These are phyloP conservation scores for Cyclocybe aegerita DNA, from an alignment of 768 basidiomycete genomes.

Conservation along the genomic window DNA sequence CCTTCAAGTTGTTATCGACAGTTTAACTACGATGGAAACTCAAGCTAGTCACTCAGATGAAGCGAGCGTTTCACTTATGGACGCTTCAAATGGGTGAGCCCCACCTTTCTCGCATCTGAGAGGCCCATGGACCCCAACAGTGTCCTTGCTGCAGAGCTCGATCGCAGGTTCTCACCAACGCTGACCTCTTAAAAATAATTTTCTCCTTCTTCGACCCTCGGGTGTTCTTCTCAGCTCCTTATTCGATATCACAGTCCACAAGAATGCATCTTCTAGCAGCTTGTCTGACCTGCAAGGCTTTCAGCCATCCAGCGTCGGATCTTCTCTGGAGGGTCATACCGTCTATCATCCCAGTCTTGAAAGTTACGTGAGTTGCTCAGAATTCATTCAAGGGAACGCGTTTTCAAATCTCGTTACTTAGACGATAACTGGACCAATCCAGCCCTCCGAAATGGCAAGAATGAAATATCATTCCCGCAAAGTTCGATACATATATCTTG, in stretches of 20 bases:
- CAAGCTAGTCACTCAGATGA: too few relatives aligned
- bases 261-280: constrained; percentile 2
- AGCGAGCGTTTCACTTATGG: too few relatives aligned
- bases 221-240: constrained; percentile 5
- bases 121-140: too few relatives aligned
- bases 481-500: constrained; percentile 4
- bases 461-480: constrained; percentile 4
- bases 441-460: constrained; percentile 1
- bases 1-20: too few relatives aligned
- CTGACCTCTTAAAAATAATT: constrained; percentile 4
- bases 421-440: constrained; percentile 4
- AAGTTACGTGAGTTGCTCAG: constrained; percentile 8
- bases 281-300: constrained; percentile 7
- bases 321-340: constrained; percentile 9
- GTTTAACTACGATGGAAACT: too few relatives aligned
- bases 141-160: too few relatives aligned
- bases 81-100: too few relatives aligned
- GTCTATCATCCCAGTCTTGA: constrained; percentile 7
- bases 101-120: too few relatives aligned
- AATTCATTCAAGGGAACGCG: not conserved
- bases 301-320: constrained; percentile 3
- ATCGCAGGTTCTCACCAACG: constrained; percentile 3
- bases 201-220: constrained; percentile 10
- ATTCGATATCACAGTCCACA: not conserved
- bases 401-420: not conserved